A percentile compares a stretch with the other conserved stretches of the same genome.
Evolutionary conservation across 257 asterid genomes (phyloP).

Genomic region (Solanum clarkiae): DNA sequence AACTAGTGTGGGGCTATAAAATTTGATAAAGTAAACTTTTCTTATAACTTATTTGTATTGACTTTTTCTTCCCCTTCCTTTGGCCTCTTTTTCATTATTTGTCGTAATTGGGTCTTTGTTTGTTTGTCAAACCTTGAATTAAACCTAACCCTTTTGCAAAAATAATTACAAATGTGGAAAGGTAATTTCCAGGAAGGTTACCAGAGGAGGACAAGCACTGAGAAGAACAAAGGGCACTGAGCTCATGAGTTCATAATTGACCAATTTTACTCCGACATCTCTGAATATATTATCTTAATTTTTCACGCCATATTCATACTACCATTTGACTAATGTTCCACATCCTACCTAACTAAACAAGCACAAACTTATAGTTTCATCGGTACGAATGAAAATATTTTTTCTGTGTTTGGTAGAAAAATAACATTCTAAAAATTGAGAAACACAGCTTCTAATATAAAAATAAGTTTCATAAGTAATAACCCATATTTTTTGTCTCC

Average conservation of each 20-base stretch:
- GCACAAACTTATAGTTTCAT: too few relatives aligned
- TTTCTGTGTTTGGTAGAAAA: too few relatives aligned
- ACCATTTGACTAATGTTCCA: neutral
- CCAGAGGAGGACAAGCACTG: neutral
- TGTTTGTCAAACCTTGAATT: neutral
- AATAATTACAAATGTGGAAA: neutral
- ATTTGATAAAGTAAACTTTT: too few relatives aligned
- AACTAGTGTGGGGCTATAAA: too few relatives aligned
- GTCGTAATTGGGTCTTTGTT: neutral
- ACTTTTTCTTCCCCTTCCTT: neutral
- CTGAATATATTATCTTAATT: neutral
- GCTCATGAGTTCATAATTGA: neutral
- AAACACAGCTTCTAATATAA: too few relatives aligned
- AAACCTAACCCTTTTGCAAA: neutral
- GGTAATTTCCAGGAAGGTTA: neutral
- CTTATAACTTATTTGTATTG: too few relatives aligned
- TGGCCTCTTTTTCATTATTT: neutral
- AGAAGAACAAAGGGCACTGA: neutral
- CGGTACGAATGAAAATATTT: too few relatives aligned
- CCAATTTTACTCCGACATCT: neutral
- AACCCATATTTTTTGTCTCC: too few relatives aligned
- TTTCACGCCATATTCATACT: neutral
- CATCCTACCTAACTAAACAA: neutral
- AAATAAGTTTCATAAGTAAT: too few relatives aligned
- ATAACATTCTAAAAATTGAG: too few relatives aligned